Evolutionary conservation across 257 asterid species (phyloP), one percentile per base, ranked within the genome.

Genomic region (Paraleonurus japonicus): DNA sequence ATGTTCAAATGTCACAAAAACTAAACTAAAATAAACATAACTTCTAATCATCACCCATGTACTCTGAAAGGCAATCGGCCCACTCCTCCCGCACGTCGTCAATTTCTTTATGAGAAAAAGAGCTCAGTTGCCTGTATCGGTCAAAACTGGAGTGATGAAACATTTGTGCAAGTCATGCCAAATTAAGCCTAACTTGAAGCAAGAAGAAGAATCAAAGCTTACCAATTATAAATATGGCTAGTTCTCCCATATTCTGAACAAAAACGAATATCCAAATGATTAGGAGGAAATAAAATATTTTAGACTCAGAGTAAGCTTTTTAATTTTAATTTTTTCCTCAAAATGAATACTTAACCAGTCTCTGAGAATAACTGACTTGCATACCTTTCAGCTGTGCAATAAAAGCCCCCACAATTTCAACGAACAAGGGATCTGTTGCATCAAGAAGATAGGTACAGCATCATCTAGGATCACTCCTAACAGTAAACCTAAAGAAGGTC

Each of bases 381-480:
- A 45, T 74, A 90, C 97, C 97, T 70, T 85, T 80, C 39, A 88
- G 97, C 64, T 90, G 86, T 65, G 65, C 63, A 66, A 87, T 86
- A 78, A 90, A 88, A 75, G 88, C 82, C 82, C 73, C 97, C n/a
- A n/a, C 97, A 11, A 90, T 88, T 78, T 87, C 89, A 60, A 84
- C 58, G 60, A 90, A 88, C 81, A 90, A 81, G 30, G 96, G 96
- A 82, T 90, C 97, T 28, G 90, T 90, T 80, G 95, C 97, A 80
- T 88, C 97, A 50, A 90, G 96, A 54, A 90, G 97, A 80, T 88
- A 90, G 53, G 97, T 90, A 82, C 96, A 88, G 77, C 95, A 85
- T 96, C 96, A 90, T 74, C 90, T 87, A 33, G 94, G 84, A 74
- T 90, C 92, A 76, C 88, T 85, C 79, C 79, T 71, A 59, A 90